Evolutionary conservation across 805 yeast genomes (phyloP).

Genomic region (Metschnikowia kofuensis): DNA sequence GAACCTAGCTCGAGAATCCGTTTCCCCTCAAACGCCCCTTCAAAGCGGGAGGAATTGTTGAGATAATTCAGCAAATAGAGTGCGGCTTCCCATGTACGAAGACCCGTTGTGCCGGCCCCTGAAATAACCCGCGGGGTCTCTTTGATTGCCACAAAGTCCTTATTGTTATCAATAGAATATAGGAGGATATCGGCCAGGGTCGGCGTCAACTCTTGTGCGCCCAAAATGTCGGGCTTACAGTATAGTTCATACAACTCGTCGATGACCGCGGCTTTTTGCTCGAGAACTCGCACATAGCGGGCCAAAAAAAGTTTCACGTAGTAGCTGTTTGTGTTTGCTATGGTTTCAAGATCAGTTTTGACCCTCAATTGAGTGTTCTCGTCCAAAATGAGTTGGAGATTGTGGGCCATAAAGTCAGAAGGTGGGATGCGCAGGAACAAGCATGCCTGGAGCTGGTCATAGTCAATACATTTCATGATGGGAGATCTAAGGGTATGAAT

Average conservation of each 20-base stretch:
- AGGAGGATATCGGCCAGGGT: conserved; percentile 40
- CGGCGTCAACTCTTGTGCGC: conserved; percentile 31
- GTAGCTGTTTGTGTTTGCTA: conserved; percentile 43
- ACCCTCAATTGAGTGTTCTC: conserved; percentile 22
- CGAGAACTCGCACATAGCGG: conserved; percentile 35
- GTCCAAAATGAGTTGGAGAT: conserved; percentile 7
- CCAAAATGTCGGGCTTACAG: conserved; percentile 31
- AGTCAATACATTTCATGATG: conserved; percentile 2
- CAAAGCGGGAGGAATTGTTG: conserved; percentile 6
- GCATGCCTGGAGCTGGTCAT: conserved; percentile 12
- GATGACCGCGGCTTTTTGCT: conserved; percentile 26
- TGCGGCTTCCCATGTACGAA: conserved; percentile 94
- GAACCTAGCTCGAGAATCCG: conserved; percentile 74
- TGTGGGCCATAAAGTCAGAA: conserved; percentile 16
- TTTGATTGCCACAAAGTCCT: conserved; percentile 33
- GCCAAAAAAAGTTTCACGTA: conserved; percentile 50
- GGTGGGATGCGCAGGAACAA: conserved; percentile 20
- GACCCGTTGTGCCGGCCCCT: conserved; percentile 82
- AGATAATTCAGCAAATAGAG: conserved; percentile 58
- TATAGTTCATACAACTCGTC: conserved; percentile 45
- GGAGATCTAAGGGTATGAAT: too few relatives aligned
- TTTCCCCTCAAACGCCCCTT: conserved; percentile 18
- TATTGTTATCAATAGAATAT: conserved; percentile 17
- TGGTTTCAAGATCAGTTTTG: conserved; percentile 16
- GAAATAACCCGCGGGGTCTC: conserved; percentile 67